Evolutionary conservation across 768 basidiomycete species (phyloP), one percentile per base, ranked within the genome.

Genomic region (Pleurotus ostreatus): DNA sequence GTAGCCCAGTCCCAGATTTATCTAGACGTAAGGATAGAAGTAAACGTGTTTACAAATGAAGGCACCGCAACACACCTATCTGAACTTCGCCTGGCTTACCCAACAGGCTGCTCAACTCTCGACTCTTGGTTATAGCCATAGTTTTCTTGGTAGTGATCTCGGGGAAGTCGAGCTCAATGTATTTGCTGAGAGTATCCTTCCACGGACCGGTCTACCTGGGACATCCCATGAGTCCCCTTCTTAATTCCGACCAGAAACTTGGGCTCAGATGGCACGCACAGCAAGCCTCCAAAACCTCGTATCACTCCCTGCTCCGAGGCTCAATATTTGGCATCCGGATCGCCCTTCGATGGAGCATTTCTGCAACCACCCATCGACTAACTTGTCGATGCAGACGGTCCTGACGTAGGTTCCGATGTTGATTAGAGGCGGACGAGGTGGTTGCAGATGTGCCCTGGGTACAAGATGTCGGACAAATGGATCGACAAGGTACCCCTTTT

Each of bases 371-470:
- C 76, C 70, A 25, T 83, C 71, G 0, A 95, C 83, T 11, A 96
- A 81, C 39, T 71, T 70, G 63, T 97, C 97, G 38, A 98, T 83
- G 5, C 84, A 91, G 55, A 80, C 75, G 0, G 90, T 85, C 56
- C 96, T 83, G 57, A 96, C 83, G 62, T 89, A 91, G 1, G 97
- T 99, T 15, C 97, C 97, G 43, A 96, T 78, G 68, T 98, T 98
- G 76, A 98, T 98, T 63, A 98, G 71, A 0, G 95, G 96, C 1
- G 94, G 87, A 1, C 88, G 78, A 2, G 80, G 77, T 52, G 81
- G 78, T 43, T 76, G 73, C 23, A 84, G 71, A 63, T 85, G 83
- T 2, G 86, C 76, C 11, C 87, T 80, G 37, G 86, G 82, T 48
- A 94, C 80, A 55, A 98, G 76, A 49, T 78, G 65, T 4, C 73